A percentile compares a stretch with the other conserved stretches of the same genome.
phyloP scores from a whole-genome alignment of 2,329 filamentous ascomycete species.

The Ophiosphaerella korrae region DNA sequence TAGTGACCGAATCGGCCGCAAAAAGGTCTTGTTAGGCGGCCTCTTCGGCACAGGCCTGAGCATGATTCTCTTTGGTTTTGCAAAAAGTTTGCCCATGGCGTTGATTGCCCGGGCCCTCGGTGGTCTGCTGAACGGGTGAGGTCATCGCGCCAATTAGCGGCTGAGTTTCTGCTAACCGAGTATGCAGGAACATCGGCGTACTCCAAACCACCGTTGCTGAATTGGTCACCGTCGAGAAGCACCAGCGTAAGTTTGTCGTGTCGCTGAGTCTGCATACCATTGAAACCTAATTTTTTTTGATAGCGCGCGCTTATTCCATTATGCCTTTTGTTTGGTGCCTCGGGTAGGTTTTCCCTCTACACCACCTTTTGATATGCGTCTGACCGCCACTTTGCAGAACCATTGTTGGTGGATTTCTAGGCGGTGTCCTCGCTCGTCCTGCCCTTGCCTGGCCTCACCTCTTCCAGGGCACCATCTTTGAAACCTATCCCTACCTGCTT shows the following conservation, averaged over 20 bases:
- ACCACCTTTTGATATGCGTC: conserved; percentile 14
- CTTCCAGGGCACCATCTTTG: conserved; percentile 81
- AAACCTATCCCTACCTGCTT: conserved; percentile 84
- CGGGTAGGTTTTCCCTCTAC: conserved; percentile 61
- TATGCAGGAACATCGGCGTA: conserved; percentile 83
- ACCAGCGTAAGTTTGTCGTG: conserved; percentile 71
- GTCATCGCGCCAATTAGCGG: conserved; percentile 34
- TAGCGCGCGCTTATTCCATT: conserved; percentile 90
- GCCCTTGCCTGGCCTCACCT: conserved; percentile 78
- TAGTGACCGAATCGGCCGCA: conserved; percentile 89
- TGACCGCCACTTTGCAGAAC: conserved; percentile 62
- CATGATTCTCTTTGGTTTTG: conserved; percentile 90
- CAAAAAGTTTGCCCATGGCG: conserved; percentile 79
- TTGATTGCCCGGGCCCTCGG: conserved; percentile 87
- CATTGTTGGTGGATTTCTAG: conserved; percentile 89
- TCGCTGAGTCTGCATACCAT: conserved; percentile 7
- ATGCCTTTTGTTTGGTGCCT: conserved; percentile 99
- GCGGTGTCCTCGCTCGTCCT: conserved; percentile 85
- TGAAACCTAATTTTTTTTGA: conserved; percentile 27
- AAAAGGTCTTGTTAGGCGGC: conserved; percentile 89
- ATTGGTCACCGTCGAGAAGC: conserved; percentile 88
- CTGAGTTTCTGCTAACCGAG: conserved; percentile 35
- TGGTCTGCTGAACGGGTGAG: conserved; percentile 88
- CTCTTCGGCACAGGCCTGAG: conserved; percentile 89
- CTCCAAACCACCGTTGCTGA: conserved; percentile 95